Evolutionary conservation across 345 rosid genomes (phyloP), one percentile per base, ranked within the genome.

Genomic region (Syzygium aqueum): DNA sequence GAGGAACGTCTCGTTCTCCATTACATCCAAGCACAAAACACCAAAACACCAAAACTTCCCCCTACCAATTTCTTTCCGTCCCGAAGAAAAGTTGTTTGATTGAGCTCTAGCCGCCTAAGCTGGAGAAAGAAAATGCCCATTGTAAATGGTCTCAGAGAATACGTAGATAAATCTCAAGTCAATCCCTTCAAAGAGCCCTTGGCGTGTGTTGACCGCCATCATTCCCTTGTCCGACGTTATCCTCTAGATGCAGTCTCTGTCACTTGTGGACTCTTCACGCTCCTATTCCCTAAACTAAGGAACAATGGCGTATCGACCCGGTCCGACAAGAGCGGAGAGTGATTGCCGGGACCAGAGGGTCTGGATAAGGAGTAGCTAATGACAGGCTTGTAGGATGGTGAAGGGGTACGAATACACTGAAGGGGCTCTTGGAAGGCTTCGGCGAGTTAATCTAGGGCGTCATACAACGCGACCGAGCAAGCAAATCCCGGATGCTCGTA

Each of bases 281-380:
- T 61, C 33, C 33, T 61, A 61, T 3, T 27, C 8, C 3, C 33
- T 61, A 61, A n/a, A 61, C 73, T 33, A 61, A 61, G 4, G 14
- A 61, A n/a, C 73, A 43, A 43, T 6, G 46, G 46, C 6, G 46
- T 43, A 43, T 5, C 7, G 46, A 43, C 7, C 1, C 46, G 46
- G 46, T 43, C 46, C 46, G 46, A 43, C 46, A 5, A 5, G 46
- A 43, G 7, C 46, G 1, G 46, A 6, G 7, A 43, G 46, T 6
- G 7, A 1, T 43, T 1, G 7, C 7, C 7, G 7, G 1, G 46
- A 6, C 46, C 46, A 43, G 1, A 5, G 7, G 7, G 46, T 43
- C 1, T 43, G 7, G 7, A 43, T 43, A 43, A 43, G 7, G 7
- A 43, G 46, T 7, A 7, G 46, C 46, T 43, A 43, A 43, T 43